A percentile compares a stretch with the other conserved stretches of the same genome.
Conservation (phyloP, 192 early-diverging fungal species). For the Linnemannia hyalina region DNA sequence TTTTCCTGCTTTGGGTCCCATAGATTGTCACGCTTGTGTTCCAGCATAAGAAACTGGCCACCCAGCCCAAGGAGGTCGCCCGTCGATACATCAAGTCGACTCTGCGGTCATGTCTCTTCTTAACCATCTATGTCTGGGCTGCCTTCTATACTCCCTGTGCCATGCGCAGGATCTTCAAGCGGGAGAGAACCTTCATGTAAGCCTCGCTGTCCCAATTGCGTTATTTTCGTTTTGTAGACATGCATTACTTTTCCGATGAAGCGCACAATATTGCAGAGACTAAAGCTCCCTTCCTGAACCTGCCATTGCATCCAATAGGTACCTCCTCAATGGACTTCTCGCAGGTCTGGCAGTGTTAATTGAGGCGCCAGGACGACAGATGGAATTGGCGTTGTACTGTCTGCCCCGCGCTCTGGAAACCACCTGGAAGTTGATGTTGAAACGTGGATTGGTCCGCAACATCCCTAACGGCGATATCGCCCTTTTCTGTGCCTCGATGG, state of each 20-base stretch:
- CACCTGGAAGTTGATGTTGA: constrained; percentile 71
- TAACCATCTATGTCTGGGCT: constrained; percentile 64
- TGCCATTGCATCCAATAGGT: constrained; percentile 7
- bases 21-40: constrained; percentile 65
- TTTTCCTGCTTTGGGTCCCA: neutral
- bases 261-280: neutral
- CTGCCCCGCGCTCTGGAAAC: constrained; percentile 83
- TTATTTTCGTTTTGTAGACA: neutral
- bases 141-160: constrained; percentile 68
- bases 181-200: constrained; percentile 66
- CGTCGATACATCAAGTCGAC: constrained; percentile 66
- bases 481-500: constrained; percentile 81
- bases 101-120: constrained; percentile 71
- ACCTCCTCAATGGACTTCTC: constrained; percentile 63
- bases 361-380: constrained; percentile 71
- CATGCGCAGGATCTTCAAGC: constrained; percentile 61
- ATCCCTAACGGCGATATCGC: constrained; percentile 78
- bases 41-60: constrained; percentile 46
- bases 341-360: constrained; percentile 71
- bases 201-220: constrained; percentile 19
- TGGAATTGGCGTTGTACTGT: constrained; percentile 90
- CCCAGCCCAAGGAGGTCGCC: constrained; percentile 57
- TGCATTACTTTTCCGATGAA: neutral
- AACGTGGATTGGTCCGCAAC: constrained; percentile 69
- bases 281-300: neutral